Base-by-base conservation (phyloP, 2,329 filamentous ascomycete genomes). In the Tolypocladium tundrense region DNA sequence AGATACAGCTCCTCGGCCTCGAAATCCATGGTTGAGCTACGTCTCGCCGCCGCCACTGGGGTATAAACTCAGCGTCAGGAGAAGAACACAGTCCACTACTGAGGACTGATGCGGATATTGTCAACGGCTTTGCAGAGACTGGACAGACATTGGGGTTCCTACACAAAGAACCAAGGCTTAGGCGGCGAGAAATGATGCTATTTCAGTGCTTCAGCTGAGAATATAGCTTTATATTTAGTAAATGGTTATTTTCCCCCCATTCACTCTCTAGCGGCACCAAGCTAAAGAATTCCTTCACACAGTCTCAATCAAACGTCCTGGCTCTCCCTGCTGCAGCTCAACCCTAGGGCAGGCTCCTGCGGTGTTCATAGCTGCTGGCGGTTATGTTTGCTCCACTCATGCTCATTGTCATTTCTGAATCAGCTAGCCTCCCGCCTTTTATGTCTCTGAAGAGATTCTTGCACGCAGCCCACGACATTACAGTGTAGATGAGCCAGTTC, bases 401-500 rank as follows among this genome's bases (percentile, higher is more conserved):
- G 8, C 48, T 33, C 4, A 31, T 9, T 13, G 48, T n/a, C 27
- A 35, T 35, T 19, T n/a, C 16, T 6, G 31, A 35, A 11, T n/a
- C 9, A n/a, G 45, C 45, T 3, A 50, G 3, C 16, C 48, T 16
- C 16, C 31, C 1, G 4, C 16, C 27, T 33, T 50, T 54, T 2
- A 63, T 50, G 19, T 64, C 57, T 43, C 55, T 53, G 42, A 59
- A 59, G 33, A 63, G 35, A 0, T 60, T 60, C 63, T 76, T 77
- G 64, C 82, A 82, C 0, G 83, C 83, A 54, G 79, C 70, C 75
- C 82, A 80, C 6, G 85, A 88, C 1, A 86, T 88, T 7, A 79
- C 77, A 13, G 83, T 70, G 69, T 91, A 92, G 60, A 92, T 88
- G 55, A 86, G 67, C 24, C 83, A 81, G 67, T 92, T 92, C 87